phyloP scores from a whole-genome alignment of 2,329 filamentous ascomycete species.

The Teratosphaeria nubilosa region DNA sequence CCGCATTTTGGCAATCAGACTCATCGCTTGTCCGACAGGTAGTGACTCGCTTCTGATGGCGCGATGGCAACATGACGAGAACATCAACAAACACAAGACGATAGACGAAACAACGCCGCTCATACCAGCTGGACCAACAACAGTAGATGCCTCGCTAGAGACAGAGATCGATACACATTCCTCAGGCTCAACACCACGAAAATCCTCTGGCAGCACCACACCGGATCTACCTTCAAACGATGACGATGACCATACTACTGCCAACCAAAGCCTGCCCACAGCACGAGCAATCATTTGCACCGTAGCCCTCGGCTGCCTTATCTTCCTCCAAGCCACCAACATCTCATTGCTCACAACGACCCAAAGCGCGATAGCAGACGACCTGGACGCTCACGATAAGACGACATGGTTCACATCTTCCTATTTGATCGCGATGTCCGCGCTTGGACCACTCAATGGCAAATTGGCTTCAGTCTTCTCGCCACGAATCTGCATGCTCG shows the following conservation, averaged over 20 bases:
- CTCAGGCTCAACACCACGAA: not conserved
- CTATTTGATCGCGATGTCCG: slow-evolving; percentile 56
- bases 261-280: slow-evolving; percentile 14
- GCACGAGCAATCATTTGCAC: slow-evolving; percentile 11
- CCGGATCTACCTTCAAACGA: not conserved
- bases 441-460: slow-evolving; percentile 58
- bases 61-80: not conserved
- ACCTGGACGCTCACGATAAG: slow-evolving; percentile 62
- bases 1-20: not conserved
- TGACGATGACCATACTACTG: slow-evolving; percentile 10
- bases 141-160: slow-evolving; percentile 12
- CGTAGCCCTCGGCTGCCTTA: slow-evolving; percentile 20
- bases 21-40: not conserved
- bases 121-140: slow-evolving; percentile 11
- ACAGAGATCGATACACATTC: slow-evolving; percentile 1
- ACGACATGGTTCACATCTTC: slow-evolving; percentile 74
- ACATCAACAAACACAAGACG: not conserved
- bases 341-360: slow-evolving; percentile 75
- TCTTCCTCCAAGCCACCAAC: slow-evolving; percentile 46
- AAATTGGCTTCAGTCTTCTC: slow-evolving; percentile 66
- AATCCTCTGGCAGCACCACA: not conserved
- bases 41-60: not conserved
- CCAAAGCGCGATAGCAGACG: slow-evolving; percentile 64
- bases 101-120: slow-evolving; percentile 13
- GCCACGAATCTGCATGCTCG: slow-evolving; percentile 54